Evolutionary conservation across 352 stramenopile species (phyloP).

Genomic region (Globisporangium paroecandrum): DNA sequence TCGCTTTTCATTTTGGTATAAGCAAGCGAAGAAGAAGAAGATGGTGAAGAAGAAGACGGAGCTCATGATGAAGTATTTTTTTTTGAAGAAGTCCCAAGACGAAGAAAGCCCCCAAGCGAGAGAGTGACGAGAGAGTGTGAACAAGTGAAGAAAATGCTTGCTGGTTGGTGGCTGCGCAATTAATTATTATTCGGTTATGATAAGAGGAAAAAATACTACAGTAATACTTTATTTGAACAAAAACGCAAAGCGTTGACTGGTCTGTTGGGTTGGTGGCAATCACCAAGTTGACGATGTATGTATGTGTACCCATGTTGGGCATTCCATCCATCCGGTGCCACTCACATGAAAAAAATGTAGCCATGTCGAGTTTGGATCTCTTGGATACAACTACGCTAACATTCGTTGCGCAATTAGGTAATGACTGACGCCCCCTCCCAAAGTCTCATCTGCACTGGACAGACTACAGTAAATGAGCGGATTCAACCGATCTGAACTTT

Average conservation of each 20-base stretch:
- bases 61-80: neutral
- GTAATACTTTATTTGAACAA: slow-evolving; percentile 9
- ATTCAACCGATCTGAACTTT: too few relatives aligned
- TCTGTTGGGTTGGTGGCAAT: neutral
- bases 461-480: too few relatives aligned
- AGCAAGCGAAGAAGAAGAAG: slow-evolving; percentile 1
- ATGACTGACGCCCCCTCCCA: too few relatives aligned
- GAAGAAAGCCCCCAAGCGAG: neutral
- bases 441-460: too few relatives aligned
- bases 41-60: neutral
- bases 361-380: too few relatives aligned
- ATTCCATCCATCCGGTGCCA: neutral
- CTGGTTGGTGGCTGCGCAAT: neutral
- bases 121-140: neutral
- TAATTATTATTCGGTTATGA: slow-evolving; percentile 8
- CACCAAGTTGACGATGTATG: neutral
- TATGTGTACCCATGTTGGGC: neutral
- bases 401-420: too few relatives aligned
- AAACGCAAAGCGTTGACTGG: neutral
- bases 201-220: slow-evolving; percentile 9
- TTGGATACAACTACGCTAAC: too few relatives aligned
- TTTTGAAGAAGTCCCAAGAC: neutral
- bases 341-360: too few relatives aligned
- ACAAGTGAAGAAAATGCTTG: neutral
- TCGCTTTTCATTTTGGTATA: slow-evolving; percentile 11